A percentile compares a stretch with the other conserved stretches of the same genome.
These are phyloP conservation scores for Linnemannia elongata DNA, from an alignment of 192 early-diverging fungal species.

Conservation along the genomic window DNA sequence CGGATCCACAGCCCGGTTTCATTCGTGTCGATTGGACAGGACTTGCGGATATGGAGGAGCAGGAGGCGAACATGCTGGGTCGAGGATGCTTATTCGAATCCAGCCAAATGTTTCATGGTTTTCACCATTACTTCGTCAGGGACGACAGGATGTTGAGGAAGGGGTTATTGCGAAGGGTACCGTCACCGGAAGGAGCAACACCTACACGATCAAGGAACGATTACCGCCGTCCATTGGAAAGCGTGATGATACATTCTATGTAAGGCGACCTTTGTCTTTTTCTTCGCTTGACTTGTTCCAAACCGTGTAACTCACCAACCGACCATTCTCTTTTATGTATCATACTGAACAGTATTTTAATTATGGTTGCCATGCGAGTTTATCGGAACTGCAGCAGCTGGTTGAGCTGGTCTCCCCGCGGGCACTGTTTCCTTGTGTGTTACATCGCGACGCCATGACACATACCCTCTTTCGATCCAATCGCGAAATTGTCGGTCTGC, in stretches of 20 bases:
- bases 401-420: constrained; percentile 25
- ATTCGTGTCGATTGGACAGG: constrained; percentile 41
- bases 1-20: constrained; percentile 34
- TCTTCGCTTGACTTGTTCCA: neutral
- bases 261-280: constrained; percentile 7
- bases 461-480: constrained; percentile 25
- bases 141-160: neutral
- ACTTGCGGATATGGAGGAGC: constrained; percentile 48
- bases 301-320: neutral
- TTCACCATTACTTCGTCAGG: constrained; percentile 11
- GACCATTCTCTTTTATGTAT: neutral
- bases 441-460: constrained; percentile 25
- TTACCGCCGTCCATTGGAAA: constrained; percentile 31
- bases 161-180: neutral
- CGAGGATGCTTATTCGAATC: constrained; percentile 43
- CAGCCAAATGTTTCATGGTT: constrained; percentile 53
- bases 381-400: constrained; percentile 38
- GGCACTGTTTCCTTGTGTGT: constrained; percentile 42
- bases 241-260: constrained; percentile 38
- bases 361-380: constrained; percentile 35
- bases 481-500: constrained; percentile 18
- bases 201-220: constrained; percentile 26
- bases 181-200: neutral
- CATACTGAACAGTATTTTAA: constrained; percentile 35
- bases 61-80: constrained; percentile 32